Evolutionary conservation across 495 filamentous ascomycete genomes (phyloP), one percentile per base, ranked within the genome.

Genomic region (Pyrenula massariospora): DNA sequence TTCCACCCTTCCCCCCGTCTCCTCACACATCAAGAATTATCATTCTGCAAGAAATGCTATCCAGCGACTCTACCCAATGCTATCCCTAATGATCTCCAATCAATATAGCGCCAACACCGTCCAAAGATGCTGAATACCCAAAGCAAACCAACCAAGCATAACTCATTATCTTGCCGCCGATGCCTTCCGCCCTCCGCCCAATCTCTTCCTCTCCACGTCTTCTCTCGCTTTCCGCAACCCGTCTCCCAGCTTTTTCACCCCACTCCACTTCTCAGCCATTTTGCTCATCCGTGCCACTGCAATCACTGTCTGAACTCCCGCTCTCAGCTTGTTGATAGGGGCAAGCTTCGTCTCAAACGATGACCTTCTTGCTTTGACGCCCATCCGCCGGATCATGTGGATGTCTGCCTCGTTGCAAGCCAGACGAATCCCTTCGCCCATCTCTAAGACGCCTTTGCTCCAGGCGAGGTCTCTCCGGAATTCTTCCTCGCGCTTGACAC

Each of bases 341-440:
- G 20, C 22, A 55, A 53, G 20, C 50, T 55, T 22, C 59, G 50
- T 3, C 56, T 24, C n/a, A 36, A 54, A 53, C 56, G 69, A 58
- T 2, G 71, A 66, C 5, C 65, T 61, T 54, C 73, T 68, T 10
- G 77, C 72, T 56, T 77, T 77, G 62, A 88, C 79, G 53, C 86
- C 84, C 77, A 95, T 94, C 57, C 85, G 78, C 57, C 83, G 77
- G 56, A 97, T 83, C 66, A 95, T 85, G 48, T 82, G 79, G 25
- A 98, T 81, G 65, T 96, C 89, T 59, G 86, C 88, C 69, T 92
- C 85, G 76, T 96, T 98, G 68, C 92, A 98, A 72, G 86, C 84
- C 56, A 72, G 62, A 79, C 81, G 67, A 80, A 91, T 69, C 83
- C 81, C 66, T 85, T 77, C 74, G 23, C 73, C 82, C 53, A 97